phyloP scores from a whole-genome alignment of 108 stramenopile genomes.

The Skeletonema menzelii region DNA sequence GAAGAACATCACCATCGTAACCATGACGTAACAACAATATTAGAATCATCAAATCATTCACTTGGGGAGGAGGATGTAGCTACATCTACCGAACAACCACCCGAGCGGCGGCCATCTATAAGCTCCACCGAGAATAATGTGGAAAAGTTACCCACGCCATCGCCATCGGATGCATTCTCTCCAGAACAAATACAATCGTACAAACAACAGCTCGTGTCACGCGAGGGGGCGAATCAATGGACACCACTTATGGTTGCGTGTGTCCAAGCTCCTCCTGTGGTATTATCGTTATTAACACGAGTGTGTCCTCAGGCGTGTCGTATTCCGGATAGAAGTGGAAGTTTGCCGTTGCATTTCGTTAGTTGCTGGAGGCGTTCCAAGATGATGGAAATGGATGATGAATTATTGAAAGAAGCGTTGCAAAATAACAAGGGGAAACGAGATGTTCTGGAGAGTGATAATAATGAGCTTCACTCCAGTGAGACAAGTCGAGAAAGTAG shows the following conservation, averaged over 20 bases:
- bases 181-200: constrained; percentile 1
- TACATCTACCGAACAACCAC: neutral
- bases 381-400: neutral
- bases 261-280: constrained; percentile 18
- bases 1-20: neutral
- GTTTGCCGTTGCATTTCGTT: constrained; percentile 29
- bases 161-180: neutral
- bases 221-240: constrained; percentile 30
- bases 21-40: neutral
- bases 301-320: constrained; percentile 26
- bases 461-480: neutral
- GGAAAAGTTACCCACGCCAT: neutral
- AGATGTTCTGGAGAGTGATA: constrained; percentile 1
- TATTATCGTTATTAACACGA: constrained; percentile 16
- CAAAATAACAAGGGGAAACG: neutral
- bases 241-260: constrained; percentile 43
- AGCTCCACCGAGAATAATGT: neutral
- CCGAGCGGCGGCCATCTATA: neutral
- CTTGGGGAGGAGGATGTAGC: neutral
- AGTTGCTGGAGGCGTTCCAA: constrained; percentile 5
- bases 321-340: constrained; percentile 35
- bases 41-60: neutral
- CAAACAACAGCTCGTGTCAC: constrained; percentile 9
- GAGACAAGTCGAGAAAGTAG: neutral
- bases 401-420: neutral